phyloP scores from a whole-genome alignment of 2,329 filamentous ascomycete species.

The Colletotrichum simmondsii region DNA sequence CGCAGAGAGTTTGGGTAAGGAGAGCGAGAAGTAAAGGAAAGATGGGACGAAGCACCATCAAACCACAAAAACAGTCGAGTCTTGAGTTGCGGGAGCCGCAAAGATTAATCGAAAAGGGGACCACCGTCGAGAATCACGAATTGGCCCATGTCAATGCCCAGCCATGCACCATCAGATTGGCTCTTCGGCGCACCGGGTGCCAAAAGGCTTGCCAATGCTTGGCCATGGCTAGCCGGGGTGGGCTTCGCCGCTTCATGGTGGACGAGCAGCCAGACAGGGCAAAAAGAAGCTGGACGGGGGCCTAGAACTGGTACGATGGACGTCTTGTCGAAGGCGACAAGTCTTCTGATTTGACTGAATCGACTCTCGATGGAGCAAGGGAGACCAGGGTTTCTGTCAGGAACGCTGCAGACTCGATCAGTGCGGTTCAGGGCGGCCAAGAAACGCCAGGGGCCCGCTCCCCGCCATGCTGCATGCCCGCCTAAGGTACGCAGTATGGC shows the following conservation, averaged over 20 bases:
- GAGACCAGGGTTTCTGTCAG: constrained; percentile 12
- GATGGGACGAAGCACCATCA: constrained; percentile 16
- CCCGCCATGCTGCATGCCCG: not conserved
- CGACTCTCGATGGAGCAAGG: not conserved
- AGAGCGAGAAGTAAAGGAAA: constrained; percentile 15
- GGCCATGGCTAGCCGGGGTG: not conserved
- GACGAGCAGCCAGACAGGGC: not conserved
- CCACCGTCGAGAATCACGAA: not conserved
- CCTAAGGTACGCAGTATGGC: too few species aligned
- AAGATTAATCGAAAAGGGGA: constrained; percentile 15
- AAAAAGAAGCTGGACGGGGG: not conserved
- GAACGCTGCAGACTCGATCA: constrained; percentile 1
- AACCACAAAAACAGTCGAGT: constrained; percentile 1
- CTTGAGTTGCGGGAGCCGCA: not conserved
- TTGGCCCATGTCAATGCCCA: not conserved
- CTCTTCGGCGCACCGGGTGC: not conserved
- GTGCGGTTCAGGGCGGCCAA: constrained; percentile 31
- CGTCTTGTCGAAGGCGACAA: not conserved
- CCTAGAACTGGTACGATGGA: constrained; percentile 32
- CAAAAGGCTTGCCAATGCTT: constrained; percentile 10
- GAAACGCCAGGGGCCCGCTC: not conserved
- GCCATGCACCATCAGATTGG: constrained; percentile 9
- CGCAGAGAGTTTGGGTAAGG: constrained; percentile 13
- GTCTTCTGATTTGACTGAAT: not conserved
- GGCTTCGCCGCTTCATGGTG: not conserved